Conservation (phyloP, 2,329 filamentous ascomycete genomes). For the Ascochyta viciae-villosae region DNA sequence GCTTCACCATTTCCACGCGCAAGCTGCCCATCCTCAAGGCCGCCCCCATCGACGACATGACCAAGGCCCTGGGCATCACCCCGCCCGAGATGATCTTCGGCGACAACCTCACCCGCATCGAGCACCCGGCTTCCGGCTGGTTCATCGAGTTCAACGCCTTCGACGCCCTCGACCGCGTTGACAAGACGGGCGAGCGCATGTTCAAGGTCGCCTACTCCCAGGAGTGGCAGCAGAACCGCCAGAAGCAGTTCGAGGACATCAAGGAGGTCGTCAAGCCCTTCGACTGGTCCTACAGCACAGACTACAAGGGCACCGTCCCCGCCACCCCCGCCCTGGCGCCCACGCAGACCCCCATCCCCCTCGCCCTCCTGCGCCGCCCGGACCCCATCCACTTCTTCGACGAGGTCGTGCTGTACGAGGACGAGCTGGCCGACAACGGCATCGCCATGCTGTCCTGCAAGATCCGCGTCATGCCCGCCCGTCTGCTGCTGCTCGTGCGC, state of each 20-base stretch:
- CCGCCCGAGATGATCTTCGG: conserved; percentile 99
- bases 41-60: conserved; percentile 86
- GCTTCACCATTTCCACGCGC: conserved; percentile 79
- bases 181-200: conserved; percentile 92
- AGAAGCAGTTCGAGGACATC: conserved; percentile 82
- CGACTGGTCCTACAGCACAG: conserved; percentile 96
- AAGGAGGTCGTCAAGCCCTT: conserved; percentile 94
- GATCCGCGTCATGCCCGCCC: conserved; percentile 87
- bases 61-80: conserved; percentile 78
- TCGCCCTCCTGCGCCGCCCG: conserved; percentile 83
- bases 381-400: conserved; percentile 98
- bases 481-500: conserved; percentile 82
- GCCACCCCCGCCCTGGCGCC: conserved; percentile 50
- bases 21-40: conserved; percentile 96
- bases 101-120: conserved; percentile 82
- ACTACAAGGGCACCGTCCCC: conserved; percentile 76
- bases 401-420: conserved; percentile 94
- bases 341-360: conserved; percentile 70
- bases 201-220: conserved; percentile 91
- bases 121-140: conserved; percentile 80
- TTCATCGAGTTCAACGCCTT: conserved; percentile 80
- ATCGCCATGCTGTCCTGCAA: conserved; percentile 91
- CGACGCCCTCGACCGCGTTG: conserved; percentile 87
- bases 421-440: conserved; percentile 96
- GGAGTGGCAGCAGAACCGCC: conserved; percentile 81